Evolutionary conservation across 73 alveolate species (phyloP).

Genomic region (Tetrahymena thermophila): DNA sequence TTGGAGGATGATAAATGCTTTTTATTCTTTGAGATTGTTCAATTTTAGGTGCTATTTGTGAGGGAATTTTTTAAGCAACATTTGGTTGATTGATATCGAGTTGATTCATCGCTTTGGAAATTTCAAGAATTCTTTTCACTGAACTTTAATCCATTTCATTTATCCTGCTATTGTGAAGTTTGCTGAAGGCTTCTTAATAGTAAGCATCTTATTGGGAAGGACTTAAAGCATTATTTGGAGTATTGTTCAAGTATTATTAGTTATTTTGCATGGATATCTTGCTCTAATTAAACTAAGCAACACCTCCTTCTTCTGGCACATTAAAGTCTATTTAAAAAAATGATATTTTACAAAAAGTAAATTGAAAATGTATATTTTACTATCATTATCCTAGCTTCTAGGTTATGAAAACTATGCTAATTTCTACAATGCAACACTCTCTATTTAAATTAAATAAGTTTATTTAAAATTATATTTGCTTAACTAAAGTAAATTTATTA

Average conservation of each 20-base stretch:
- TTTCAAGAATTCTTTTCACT: neutral
- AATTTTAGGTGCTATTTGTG: neutral
- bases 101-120: neutral
- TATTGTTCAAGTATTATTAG: neutral
- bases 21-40: neutral
- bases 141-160: neutral
- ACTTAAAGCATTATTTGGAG: neutral
- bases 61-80: neutral
- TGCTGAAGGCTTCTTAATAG: neutral
- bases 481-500: neutral
- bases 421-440: neutral
- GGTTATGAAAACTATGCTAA: neutral
- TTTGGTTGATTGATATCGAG: neutral
- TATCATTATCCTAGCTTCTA: neutral
- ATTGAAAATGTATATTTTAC: neutral
- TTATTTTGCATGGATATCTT: neutral
- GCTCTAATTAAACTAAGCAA: neutral
- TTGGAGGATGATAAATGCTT: neutral
- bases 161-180: neutral
- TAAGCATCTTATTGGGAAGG: neutral
- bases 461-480: neutral
- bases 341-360: neutral
- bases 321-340: neutral
- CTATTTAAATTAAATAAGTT: neutral
- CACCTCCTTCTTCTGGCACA: neutral